Evolutionary conservation across 2,329 filamentous ascomycete species (phyloP).

Genomic region (Pochonia chlamydosporia): DNA sequence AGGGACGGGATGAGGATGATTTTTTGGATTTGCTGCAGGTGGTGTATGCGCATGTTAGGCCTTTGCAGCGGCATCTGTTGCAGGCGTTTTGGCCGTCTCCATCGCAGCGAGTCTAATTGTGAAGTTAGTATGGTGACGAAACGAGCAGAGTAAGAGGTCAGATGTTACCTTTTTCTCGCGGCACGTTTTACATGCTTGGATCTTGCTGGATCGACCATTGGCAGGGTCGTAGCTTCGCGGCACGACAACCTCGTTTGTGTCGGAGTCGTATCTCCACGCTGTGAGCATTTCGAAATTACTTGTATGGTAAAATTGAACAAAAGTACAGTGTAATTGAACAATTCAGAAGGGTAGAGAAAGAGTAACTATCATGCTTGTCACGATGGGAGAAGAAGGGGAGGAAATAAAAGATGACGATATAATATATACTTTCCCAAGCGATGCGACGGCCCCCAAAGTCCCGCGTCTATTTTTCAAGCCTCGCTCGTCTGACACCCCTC

Average conservation of each 20-base stretch:
- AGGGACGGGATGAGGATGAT: neutral
- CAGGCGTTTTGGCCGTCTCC: slow-evolving; percentile 3
- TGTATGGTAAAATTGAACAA: neutral
- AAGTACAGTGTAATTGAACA: neutral
- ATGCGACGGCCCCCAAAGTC: no score
- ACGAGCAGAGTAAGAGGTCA: neutral
- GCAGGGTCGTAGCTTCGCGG: slow-evolving; percentile 5
- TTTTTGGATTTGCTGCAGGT: neutral
- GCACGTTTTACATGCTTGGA: slow-evolving; percentile 6
- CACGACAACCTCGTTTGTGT: slow-evolving; percentile 4
- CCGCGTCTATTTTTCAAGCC: no score
- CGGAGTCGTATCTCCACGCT: slow-evolving; percentile 5
- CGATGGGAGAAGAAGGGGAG: no score
- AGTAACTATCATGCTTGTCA: neutral
- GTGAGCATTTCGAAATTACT: neutral
- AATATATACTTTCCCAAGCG: no score
- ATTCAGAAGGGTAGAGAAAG: neutral
- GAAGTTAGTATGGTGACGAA: neutral
- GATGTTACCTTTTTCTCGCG: slow-evolving; percentile 4
- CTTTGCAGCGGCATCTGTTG: slow-evolving; percentile 1
- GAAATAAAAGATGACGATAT: no score
- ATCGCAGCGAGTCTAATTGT: slow-evolving; percentile 1
- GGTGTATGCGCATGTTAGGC: slow-evolving; percentile 1
- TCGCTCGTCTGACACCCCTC: no score
- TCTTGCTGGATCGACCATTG: slow-evolving; percentile 3